phyloP scores from a whole-genome alignment of 768 basidiomycete genomes.

The Suillus subluteus region DNA sequence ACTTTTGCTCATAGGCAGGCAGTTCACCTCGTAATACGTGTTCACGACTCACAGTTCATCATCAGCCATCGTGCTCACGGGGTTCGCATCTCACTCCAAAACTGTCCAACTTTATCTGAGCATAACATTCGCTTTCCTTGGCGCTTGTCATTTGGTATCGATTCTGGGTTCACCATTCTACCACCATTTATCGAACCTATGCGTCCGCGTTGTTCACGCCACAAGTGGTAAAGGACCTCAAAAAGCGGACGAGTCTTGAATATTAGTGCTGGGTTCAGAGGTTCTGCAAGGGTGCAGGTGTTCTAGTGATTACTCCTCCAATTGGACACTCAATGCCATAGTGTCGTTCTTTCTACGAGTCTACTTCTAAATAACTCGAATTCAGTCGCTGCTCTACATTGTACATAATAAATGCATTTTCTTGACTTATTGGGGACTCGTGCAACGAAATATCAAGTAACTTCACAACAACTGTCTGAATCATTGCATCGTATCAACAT shows the following conservation, averaged over 20 bases:
- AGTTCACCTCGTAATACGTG: background rate
- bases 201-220: background rate
- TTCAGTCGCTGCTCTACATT: background rate
- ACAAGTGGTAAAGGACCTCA: background rate
- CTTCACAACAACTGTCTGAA: background rate
- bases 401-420: background rate
- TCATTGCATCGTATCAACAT: background rate
- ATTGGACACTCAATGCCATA: background rate
- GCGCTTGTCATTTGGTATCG: background rate
- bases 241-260: background rate
- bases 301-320: background rate
- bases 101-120: background rate
- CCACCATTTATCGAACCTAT: background rate
- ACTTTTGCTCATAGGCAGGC: background rate
- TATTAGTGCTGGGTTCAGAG: background rate
- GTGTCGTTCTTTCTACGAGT: background rate
- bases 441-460: background rate
- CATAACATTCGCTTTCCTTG: background rate
- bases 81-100: background rate
- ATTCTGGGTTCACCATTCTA: background rate
- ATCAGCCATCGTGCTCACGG: background rate
- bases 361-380: background rate
- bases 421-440: background rate
- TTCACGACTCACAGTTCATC: background rate
- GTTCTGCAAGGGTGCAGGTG: background rate